phyloP scores from a whole-genome alignment of 1,284 basidiomycete genomes.

The Moesziomyces antarcticus region DNA sequence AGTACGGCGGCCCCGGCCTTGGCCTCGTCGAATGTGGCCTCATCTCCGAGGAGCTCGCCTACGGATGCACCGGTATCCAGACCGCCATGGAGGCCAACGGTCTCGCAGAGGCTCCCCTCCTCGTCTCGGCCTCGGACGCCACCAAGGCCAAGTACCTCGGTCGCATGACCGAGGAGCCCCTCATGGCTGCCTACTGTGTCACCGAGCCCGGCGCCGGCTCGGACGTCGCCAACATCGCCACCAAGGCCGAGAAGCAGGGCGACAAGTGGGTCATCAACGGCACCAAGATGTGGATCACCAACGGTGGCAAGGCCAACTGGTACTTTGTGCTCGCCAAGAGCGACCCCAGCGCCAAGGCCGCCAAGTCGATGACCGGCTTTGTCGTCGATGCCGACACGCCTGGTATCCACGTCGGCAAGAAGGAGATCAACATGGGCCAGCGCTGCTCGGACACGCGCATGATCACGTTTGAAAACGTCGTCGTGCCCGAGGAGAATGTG shows the following conservation, averaged over 20 bases:
- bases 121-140: conserved; percentile 71
- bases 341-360: conserved; percentile 70
- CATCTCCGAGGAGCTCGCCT: conserved; percentile 71
- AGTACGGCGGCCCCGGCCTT: conserved; percentile 72
- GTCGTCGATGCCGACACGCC: conserved; percentile 72
- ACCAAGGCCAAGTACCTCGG: conserved; percentile 73
- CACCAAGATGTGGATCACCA: conserved; percentile 72
- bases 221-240: conserved; percentile 70
- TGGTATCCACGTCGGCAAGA: conserved; percentile 70
- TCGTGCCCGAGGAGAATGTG: conserved; percentile 71
- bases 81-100: conserved; percentile 71
- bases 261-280: conserved; percentile 71
- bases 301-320: conserved; percentile 72
- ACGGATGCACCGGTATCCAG: conserved; percentile 72
- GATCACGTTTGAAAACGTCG: conserved; percentile 73
- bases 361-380: conserved; percentile 72
- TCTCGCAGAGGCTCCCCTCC: conserved; percentile 72
- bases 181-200: conserved; percentile 73
- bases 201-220: conserved; percentile 73
- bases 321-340: conserved; percentile 73
- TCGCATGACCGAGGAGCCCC: conserved; percentile 72
- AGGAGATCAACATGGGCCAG: conserved; percentile 75
- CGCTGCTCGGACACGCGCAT: conserved; percentile 73
- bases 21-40: conserved; percentile 71
- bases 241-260: conserved; percentile 71